Evolutionary conservation across 176 grass and related monocot genomes (phyloP), one percentile per base, ranked within the genome.

Genomic region (Avena atlantica): DNA sequence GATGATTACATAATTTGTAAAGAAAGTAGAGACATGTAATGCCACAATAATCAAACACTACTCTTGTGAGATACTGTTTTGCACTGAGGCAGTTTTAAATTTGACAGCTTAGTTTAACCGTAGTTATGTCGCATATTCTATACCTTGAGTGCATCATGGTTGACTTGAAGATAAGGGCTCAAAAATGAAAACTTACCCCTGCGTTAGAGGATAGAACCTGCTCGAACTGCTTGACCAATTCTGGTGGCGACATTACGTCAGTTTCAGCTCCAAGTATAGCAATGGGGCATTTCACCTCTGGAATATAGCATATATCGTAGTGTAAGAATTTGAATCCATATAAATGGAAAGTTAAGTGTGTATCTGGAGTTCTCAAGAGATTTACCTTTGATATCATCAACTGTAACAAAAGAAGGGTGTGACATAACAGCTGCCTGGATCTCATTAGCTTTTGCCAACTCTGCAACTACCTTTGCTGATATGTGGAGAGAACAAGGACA

Each of bases 361-460:
- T 67, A 14, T 78, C 49, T 80, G 56, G 17, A 87, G 49, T 67
- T 66, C 31, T 58, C 57, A 80, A 60, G 14, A 80, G 16, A 55
- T 19, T 67, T 40, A 94, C 95, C 95, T 81, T 87, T 92, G 5
- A 97, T 82, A 88, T 97, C 95, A 58, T 97, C 90, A 57, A 97
- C 81, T 53, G 59, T 61, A 68, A 94, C 88, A 52, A 94, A 59
- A 17, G 90, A 92, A 44, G 95, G 95, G 78, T 97, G 95, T 37
- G 48, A 84, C 77, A 97, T 55, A 70, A 97, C 95, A 19, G 81
- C 92, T 76, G 92, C 88, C 52, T 94, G 86, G 77, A 94, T 92
- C 84, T 92, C 88, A 70, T 73, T 57, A 87, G 81, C 83, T 87
- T 97, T 97, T 10, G 90, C 86, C 51, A 97, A 87, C 73, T 97